A percentile compares a stretch with the other conserved stretches of the same genome.
phyloP scores from a whole-genome alignment of 2,329 filamentous ascomycete genomes.

The Aplosporella prunicola region DNA sequence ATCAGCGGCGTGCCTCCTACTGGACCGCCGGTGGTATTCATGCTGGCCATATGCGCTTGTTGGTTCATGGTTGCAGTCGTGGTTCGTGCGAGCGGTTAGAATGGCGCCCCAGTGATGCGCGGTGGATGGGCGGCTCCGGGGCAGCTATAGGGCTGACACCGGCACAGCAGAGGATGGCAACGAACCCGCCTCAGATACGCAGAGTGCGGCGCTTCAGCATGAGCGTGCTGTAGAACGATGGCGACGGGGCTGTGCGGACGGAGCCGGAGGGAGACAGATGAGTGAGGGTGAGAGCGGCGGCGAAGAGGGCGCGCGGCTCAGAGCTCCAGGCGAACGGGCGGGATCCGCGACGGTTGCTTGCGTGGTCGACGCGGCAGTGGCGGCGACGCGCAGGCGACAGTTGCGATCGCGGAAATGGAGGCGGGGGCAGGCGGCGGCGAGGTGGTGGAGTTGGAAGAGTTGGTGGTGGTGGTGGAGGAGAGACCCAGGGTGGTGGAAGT shows the following conservation, averaged over 20 bases:
- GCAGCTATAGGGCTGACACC: neutral
- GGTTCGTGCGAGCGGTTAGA: slow-evolving; percentile 2
- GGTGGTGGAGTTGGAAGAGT: slow-evolving; percentile 10
- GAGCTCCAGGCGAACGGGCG: slow-evolving; percentile 8
- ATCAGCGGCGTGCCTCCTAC: slow-evolving; percentile 59
- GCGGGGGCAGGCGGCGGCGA: slow-evolving; percentile 12
- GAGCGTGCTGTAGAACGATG: no score
- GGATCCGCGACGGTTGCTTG: neutral
- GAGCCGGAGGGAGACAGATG: slow-evolving; percentile 2
- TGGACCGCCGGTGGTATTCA: slow-evolving; percentile 56
- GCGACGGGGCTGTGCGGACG: slow-evolving; percentile 3
- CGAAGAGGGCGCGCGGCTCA: slow-evolving; percentile 6
- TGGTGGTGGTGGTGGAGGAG: slow-evolving; percentile 14
- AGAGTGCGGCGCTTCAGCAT: slow-evolving; percentile 9
- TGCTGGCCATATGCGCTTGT: slow-evolving; percentile 58
- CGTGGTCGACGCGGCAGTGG: slow-evolving; percentile 1
- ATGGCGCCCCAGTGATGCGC: slow-evolving; percentile 3
- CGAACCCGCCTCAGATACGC: slow-evolving; percentile 8
- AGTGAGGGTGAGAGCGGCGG: slow-evolving; percentile 3
- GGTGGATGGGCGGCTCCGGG: slow-evolving; percentile 5
- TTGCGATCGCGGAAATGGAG: slow-evolving; percentile 18
- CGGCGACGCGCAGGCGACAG: slow-evolving; percentile 7
- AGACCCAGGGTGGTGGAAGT: slow-evolving; percentile 9
- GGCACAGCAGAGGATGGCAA: neutral
- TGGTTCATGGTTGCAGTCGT: slow-evolving; percentile 20